Evolutionary conservation across 495 filamentous ascomycete genomes (phyloP).

Genomic region (Melanomma pulvis-pyrius): DNA sequence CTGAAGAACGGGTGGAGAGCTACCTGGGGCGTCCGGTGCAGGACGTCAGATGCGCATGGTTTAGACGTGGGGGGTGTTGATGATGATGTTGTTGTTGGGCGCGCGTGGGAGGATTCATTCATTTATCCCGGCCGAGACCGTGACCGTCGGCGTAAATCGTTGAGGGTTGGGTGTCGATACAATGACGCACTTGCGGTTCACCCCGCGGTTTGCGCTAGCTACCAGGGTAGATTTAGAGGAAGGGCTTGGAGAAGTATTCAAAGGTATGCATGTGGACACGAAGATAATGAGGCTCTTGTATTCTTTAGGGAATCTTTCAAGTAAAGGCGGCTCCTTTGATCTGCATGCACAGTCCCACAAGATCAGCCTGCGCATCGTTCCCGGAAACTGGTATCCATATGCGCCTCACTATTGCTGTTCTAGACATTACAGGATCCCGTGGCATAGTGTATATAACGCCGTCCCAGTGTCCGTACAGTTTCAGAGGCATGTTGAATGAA

Average conservation of each 20-base stretch:
- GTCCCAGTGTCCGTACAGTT: not conserved
- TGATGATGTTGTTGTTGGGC: not conserved
- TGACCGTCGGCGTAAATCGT: not conserved
- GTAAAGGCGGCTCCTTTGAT: not conserved
- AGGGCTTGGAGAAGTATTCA: not conserved
- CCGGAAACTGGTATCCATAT: not conserved
- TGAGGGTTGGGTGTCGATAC: not conserved
- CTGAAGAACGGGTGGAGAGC: not conserved
- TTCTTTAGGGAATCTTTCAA: not conserved
- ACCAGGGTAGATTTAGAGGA: no score
- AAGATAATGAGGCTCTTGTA: not conserved
- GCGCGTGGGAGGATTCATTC: not conserved
- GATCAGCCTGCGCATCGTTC: not conserved
- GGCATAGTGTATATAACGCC: not conserved
- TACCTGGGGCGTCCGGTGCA: not conserved
- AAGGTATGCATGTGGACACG: not conserved
- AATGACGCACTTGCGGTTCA: not conserved
- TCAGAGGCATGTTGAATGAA: not conserved
- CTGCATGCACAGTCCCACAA: not conserved
- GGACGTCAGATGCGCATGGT: conserved; percentile 14
- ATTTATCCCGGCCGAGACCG: not conserved
- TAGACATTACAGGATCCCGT: not conserved
- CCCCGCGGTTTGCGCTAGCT: no score
- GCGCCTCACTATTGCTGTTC: not conserved
- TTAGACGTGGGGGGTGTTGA: not conserved